Percentiles rank a stretch among this genome's conserved stretches.
phyloP scores from a whole-genome alignment of 2,329 filamentous ascomycete genomes.

The Metarhizium humberi region DNA sequence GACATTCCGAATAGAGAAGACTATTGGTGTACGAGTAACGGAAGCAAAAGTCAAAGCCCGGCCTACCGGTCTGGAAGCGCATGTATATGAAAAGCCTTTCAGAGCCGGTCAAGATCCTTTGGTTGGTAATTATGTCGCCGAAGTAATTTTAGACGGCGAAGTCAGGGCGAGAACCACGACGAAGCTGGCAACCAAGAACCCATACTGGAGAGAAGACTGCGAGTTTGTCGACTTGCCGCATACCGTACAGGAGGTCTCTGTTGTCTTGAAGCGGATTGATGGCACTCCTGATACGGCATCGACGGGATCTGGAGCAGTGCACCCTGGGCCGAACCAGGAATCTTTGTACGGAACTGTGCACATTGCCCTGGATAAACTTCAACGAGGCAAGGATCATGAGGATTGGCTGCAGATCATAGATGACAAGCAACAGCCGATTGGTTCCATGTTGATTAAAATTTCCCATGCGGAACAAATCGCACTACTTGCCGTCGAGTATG shows the following conservation, averaged over 20 bases:
- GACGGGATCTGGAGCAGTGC: slow-evolving; percentile 17
- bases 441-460: slow-evolving; percentile 76
- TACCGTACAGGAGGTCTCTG: slow-evolving; percentile 56
- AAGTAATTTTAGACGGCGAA: slow-evolving; percentile 72
- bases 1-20: slow-evolving; percentile 54
- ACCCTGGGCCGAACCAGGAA: slow-evolving; percentile 25
- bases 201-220: slow-evolving; percentile 76
- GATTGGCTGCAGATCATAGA: slow-evolving; percentile 82
- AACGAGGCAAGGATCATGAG: slow-evolving; percentile 68
- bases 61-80: slow-evolving; percentile 12
- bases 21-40: slow-evolving; percentile 46
- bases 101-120: slow-evolving; percentile 31
- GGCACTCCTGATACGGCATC: slow-evolving; percentile 35
- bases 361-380: slow-evolving; percentile 68
- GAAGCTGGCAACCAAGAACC: slow-evolving; percentile 61
- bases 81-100: slow-evolving; percentile 12
- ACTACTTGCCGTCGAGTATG: slow-evolving; percentile 76
- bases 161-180: slow-evolving; percentile 66
- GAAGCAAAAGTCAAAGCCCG: slow-evolving; percentile 50
- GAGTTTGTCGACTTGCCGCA: slow-evolving; percentile 67
- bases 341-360: slow-evolving; percentile 65
- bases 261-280: slow-evolving; percentile 61
- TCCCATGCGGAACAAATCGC: slow-evolving; percentile 85
- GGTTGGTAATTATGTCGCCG: slow-evolving; percentile 65
- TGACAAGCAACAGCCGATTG: slow-evolving; percentile 64